Evolutionary conservation across 2,329 filamentous ascomycete species (phyloP), one percentile per base, ranked within the genome.

Genomic region (Venturiaceae sp.): DNA sequence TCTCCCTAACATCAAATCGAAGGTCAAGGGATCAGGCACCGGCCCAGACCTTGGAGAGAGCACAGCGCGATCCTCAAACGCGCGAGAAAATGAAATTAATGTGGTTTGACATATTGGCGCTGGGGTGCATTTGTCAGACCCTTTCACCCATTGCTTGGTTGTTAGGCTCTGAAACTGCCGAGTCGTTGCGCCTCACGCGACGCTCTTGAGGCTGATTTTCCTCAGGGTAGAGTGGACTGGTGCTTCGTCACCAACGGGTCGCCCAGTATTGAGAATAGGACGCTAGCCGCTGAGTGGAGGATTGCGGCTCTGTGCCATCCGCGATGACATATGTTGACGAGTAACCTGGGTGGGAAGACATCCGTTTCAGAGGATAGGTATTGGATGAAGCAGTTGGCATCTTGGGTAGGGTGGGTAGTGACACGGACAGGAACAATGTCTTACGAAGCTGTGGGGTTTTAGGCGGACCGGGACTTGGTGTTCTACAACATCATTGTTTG

Each of bases 381-480:
- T 30, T 50, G 44, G 44, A 50, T 50, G 44, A 50, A 50, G 44
- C 44, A 50, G 44, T 50, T 50, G 44, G 44, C 44, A 50, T 23
- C 16, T 26, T 50, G 28, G 44, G 44, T 4, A 1, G 26, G 30
- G 44, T 5, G 44, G 26, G n/a, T n/a, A n/a, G n/a, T n/a, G 5
- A 50, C 44, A 30, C 23, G 14, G 11, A 47, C 13, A 46, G 44
- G 11, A 30, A 50, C 44, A 50, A 2, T 19, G 44, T 50, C 23
- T 50, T 50, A 50, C 26, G 44, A 50, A 50, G 30, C 30, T n/a
- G 44, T 50, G 44, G 44, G 44, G 37, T 5, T n/a, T n/a, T 30
- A 3, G 8, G 9, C n/a, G n/a, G n/a, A n/a, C n/a, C n/a, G n/a
- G n/a, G n/a, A n/a, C n/a, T n/a, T n/a, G n/a, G n/a, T n/a, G n/a